Conservation (phyloP, 2,329 filamentous ascomycete genomes). For the Aspergillus costaricaensis region DNA sequence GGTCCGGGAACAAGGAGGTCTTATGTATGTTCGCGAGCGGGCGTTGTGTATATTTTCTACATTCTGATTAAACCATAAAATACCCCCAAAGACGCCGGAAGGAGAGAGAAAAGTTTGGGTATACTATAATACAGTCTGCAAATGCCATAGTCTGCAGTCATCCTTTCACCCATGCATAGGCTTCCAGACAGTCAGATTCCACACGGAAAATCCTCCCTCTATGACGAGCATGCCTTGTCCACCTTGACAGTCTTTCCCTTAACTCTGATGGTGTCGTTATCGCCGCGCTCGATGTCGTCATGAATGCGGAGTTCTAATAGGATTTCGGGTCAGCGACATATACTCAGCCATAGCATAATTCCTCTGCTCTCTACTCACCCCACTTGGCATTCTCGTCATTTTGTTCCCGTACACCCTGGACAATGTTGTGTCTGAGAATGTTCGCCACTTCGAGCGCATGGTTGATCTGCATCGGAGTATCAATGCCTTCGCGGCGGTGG, state of each 20-base stretch:
- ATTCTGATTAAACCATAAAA: constrained; percentile 29
- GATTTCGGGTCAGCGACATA: constrained; percentile 5
- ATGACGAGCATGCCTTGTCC: constrained; percentile 45
- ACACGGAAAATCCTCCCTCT: neutral
- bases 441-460: constrained; percentile 81
- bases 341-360: neutral
- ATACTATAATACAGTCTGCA: constrained; percentile 41
- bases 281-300: constrained; percentile 83
- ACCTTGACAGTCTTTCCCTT: constrained; percentile 44
- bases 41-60: constrained; percentile 34
- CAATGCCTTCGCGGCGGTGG: constrained; percentile 62
- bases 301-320: constrained; percentile 79
- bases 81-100: constrained; percentile 36
- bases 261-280: constrained; percentile 86
- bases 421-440: constrained; percentile 79
- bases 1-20: constrained; percentile 29
- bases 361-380: constrained; percentile 29
- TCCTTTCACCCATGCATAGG: constrained; percentile 5
- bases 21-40: constrained; percentile 35
- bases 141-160: constrained; percentile 18
- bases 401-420: constrained; percentile 67
- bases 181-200: neutral
- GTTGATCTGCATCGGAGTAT: constrained; percentile 65
- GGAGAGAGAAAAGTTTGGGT: constrained; percentile 36
- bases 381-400: constrained; percentile 37